Conservation (phyloP, 108 stramenopile species). For the Nannochloropsis oceanica region DNA sequence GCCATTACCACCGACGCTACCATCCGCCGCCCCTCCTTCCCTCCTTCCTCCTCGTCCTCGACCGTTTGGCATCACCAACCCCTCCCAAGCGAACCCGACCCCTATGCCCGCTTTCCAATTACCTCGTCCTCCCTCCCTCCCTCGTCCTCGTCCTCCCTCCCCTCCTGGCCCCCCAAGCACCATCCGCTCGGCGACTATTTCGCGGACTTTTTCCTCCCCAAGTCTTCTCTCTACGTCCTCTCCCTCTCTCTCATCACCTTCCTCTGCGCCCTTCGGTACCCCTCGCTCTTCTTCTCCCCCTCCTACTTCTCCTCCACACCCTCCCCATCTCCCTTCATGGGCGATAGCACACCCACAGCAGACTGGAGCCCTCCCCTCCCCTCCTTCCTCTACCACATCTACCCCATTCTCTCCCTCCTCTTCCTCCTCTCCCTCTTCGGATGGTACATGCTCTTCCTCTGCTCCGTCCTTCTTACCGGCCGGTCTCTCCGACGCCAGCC, state of each 20-base stretch:
- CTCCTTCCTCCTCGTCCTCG: background rate
- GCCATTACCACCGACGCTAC: background rate
- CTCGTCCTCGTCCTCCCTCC: background rate
- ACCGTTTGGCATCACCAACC: background rate
- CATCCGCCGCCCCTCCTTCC: background rate
- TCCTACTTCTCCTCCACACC: background rate
- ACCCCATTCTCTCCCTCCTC: background rate
- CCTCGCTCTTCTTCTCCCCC: background rate
- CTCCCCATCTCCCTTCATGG: background rate
- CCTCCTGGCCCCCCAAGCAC: conserved; percentile 41
- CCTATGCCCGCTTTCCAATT: background rate
- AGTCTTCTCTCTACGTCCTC: background rate
- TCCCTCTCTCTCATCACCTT: background rate
- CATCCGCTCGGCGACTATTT: conserved; percentile 20
- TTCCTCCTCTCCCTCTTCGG: background rate
- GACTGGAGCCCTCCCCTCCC: background rate
- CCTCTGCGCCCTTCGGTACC: background rate
- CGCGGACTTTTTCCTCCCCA: background rate
- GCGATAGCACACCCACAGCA: background rate
- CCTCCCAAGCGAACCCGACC: background rate
- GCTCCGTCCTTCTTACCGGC: background rate
- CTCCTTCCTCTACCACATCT: background rate
- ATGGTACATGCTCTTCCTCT: background rate
- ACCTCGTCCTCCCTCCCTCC: background rate
- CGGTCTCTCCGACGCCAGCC: conserved; percentile 17